Percentiles rank a stretch among this genome's conserved stretches.
Evolutionary conservation across 2,329 filamentous ascomycete genomes (phyloP).

Genomic region (Pseudocercospora fijiensis): DNA sequence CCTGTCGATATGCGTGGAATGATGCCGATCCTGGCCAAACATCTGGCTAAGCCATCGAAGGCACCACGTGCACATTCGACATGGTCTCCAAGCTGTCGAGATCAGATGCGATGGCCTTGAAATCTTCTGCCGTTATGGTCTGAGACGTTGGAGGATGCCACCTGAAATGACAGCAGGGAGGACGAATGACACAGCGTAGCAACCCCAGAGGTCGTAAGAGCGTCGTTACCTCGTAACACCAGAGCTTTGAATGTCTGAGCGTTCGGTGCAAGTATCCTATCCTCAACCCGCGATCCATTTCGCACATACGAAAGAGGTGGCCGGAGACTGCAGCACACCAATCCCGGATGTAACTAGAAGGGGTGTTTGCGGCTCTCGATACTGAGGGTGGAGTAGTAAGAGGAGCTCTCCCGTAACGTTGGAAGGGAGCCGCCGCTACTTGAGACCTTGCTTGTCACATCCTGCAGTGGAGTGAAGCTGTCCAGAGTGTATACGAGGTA

Average conservation of each 20-base stretch:
- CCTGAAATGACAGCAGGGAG: conserved; percentile 47
- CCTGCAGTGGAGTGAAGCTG: conserved; percentile 30
- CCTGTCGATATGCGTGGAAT: conserved; percentile 28
- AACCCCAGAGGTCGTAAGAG: conserved; percentile 40
- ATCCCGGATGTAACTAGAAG: conserved; percentile 22
- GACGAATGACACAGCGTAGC: conserved; percentile 40
- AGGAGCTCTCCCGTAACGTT: conserved; percentile 30
- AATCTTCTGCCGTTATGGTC: not conserved
- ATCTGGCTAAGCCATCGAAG: conserved; percentile 34
- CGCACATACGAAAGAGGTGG: conserved; percentile 28
- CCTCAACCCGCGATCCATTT: conserved; percentile 39
- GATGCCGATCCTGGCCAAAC: conserved; percentile 37
- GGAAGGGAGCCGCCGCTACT: conserved; percentile 28
- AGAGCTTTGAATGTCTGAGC: conserved; percentile 47
- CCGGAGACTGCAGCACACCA: conserved; percentile 25
- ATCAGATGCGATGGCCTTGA: conserved; percentile 17
- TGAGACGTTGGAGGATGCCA: conserved; percentile 30
- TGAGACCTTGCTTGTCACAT: conserved; percentile 32
- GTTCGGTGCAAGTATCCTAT: conserved; percentile 42
- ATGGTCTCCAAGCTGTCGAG: conserved; percentile 30
- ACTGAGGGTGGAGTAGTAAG: conserved; percentile 35
- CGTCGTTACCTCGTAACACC: conserved; percentile 41
- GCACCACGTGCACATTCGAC: conserved; percentile 40
- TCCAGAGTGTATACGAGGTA: conserved; percentile 27
- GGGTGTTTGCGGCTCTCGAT: conserved; percentile 35